Conservation (phyloP, 2,329 filamentous ascomycete species). For the Periconia macrospinosa region DNA sequence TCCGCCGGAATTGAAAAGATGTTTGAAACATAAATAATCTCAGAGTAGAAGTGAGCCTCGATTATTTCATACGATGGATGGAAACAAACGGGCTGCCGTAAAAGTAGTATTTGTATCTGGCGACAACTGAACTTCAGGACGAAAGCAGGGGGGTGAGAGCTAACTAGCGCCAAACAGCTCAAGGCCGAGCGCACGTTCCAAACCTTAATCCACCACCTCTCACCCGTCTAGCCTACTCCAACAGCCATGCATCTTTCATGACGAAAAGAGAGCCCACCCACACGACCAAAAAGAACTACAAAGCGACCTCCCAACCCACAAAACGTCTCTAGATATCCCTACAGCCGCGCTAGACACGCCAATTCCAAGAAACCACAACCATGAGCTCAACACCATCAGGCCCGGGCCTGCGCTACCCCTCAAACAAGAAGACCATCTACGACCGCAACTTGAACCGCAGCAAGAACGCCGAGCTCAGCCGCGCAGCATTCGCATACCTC, state of each 20-base stretch:
- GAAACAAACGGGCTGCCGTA: too few species aligned
- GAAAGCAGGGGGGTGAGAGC: too few species aligned
- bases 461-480: slow-evolving; percentile 84
- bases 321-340: slow-evolving; percentile 9
- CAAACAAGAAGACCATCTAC: slow-evolving; percentile 96
- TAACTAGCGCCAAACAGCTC: slow-evolving; percentile 2
- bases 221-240: slow-evolving; percentile 3
- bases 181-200: slow-evolving; percentile 20
- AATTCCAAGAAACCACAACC: slow-evolving; percentile 10
- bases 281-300: not conserved
- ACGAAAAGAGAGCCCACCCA: not conserved
- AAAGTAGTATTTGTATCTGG: too few species aligned
- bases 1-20: too few species aligned
- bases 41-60: too few species aligned
- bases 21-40: too few species aligned
- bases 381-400: slow-evolving; percentile 17
- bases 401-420: slow-evolving; percentile 77
- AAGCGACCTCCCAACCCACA: slow-evolving; percentile 25
- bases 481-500: slow-evolving; percentile 91
- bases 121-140: too few species aligned
- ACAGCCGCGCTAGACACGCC: not conserved
- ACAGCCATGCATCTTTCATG: not conserved
- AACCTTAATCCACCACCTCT: slow-evolving; percentile 15
- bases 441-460: slow-evolving; percentile 90
- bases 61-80: too few species aligned